A percentile compares a stretch with the other conserved stretches of the same genome.
Evolutionary conservation across 2,329 filamentous ascomycete genomes (phyloP).

Genomic region (Tolypocladium guangdongense): DNA sequence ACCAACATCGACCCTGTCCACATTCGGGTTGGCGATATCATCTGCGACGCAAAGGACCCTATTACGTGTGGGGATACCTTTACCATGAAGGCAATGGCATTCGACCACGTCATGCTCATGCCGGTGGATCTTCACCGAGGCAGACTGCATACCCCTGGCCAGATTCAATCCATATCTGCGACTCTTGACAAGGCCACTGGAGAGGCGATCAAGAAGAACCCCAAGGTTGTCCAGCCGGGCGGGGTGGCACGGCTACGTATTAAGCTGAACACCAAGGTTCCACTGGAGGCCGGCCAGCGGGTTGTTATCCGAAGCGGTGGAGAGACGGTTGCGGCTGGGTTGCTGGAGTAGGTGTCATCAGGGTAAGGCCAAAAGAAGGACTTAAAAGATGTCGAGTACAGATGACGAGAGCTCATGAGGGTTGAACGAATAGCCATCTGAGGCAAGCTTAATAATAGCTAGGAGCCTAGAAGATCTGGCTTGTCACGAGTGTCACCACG

Average conservation of each 20-base stretch:
- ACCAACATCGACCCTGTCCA: conserved; percentile 76
- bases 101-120: conserved; percentile 84
- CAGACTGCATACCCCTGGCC: conserved; percentile 65
- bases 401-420: not conserved
- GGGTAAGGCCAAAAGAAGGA: not conserved
- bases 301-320: conserved; percentile 74
- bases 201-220: conserved; percentile 67
- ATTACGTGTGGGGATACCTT: conserved; percentile 64
- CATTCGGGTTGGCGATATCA: conserved; percentile 71
- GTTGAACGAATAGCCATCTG: not conserved
- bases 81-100: conserved; percentile 74
- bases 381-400: not conserved
- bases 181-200: conserved; percentile 72
- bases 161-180: conserved; percentile 60
- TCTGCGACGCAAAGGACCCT: conserved; percentile 60
- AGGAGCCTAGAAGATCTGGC: not conserved
- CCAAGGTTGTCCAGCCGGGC: conserved; percentile 71
- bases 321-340: conserved; percentile 75
- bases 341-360: conserved; percentile 53
- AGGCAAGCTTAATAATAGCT: not conserved
- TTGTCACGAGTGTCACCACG: not conserved
- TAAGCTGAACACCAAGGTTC: conserved; percentile 61
- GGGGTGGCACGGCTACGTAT: conserved; percentile 68
- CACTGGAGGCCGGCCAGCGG: conserved; percentile 68
- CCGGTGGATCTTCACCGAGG: conserved; percentile 82